Conservation (phyloP, 1,284 basidiomycete genomes). For the Cryptococcus deneoformans region DNA sequence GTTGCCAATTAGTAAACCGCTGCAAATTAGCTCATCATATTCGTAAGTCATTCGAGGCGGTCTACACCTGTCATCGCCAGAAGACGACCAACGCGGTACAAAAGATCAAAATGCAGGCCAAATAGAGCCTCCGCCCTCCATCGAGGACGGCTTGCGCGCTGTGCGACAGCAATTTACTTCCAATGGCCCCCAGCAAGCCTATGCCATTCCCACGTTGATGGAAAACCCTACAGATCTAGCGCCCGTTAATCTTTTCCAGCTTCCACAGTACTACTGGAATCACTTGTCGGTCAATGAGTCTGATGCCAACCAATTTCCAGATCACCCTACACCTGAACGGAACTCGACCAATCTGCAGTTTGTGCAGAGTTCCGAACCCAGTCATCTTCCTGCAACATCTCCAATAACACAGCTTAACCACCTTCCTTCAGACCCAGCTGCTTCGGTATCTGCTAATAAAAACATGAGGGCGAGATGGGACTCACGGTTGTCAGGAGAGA, state of each 20-base stretch:
- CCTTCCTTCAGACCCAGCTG: background rate
- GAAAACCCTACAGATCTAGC: background rate
- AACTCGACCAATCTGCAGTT: background rate
- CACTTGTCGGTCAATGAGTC: conserved; percentile 15
- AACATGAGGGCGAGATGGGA: background rate
- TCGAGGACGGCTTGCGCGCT: conserved; percentile 14
- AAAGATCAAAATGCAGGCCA: too few species aligned
- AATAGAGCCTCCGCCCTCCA: conserved; percentile 1
- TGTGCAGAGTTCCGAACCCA: background rate
- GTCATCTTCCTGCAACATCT: background rate
- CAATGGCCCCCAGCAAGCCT: background rate
- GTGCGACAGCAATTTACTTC: conserved; percentile 22
- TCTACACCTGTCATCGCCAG: conserved; percentile 17
- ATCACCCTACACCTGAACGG: background rate
- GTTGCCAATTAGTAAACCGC: conserved; percentile 2
- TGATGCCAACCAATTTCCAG: background rate
- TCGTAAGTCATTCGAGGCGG: conserved; percentile 39
- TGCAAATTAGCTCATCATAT: too few species aligned
- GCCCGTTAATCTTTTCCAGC: conserved; percentile 25
- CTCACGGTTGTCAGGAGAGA: background rate
- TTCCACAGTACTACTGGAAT: conserved; percentile 42
- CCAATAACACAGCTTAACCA: background rate
- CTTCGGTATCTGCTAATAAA: background rate
- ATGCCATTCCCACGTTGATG: background rate
- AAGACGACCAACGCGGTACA: background rate